Evolutionary conservation across 2,329 filamentous ascomycete species (phyloP), one percentile per base, ranked within the genome.

Genomic region (Orbilia quercus): DNA sequence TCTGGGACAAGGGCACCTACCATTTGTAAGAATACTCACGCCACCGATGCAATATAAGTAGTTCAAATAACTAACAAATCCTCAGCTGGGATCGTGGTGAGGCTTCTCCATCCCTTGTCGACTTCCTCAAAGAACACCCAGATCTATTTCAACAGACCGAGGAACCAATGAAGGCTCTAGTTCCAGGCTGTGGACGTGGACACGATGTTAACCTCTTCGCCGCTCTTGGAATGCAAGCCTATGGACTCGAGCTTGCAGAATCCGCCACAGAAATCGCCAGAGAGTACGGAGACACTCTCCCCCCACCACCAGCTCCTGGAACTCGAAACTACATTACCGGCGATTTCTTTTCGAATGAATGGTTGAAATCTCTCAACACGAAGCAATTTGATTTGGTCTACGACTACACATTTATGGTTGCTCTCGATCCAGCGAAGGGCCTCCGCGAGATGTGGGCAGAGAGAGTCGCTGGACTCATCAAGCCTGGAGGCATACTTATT

Each of bases 171-270:
- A 83, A 82, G 60, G 91, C 89, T 0, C 83, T 96, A 5, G 89
- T 96, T 0, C 92, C 76, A 0, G 92, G 91, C 2, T 96, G 92
- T 80, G 92, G 92, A 0, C 85, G 86, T 50, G 92, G 92, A 3
- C 90, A 95, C 78, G 92, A 96, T 81, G 90, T 92, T 1, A 83
- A 91, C 12, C 83, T 96, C 40, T 84, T 96, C 47, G 86, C 88
- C 58, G 86, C 87, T 11, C 86, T 89, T 77, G 92, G 92, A 0
- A 96, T 91, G 79, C 89, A 96, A 80, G 88, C 88, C 0, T 88
- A 87, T 77, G 92, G 91, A 0, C 81, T 96, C 1, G 92, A 96
- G 78, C 85, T 86, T 64, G 88, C 88, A 42, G 78, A 82, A 9
- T 82, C 81, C 16, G 87, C 83, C 1, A 73, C 84, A 5, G 78